Evolutionary conservation across 192 early-diverging fungal genomes (phyloP), one percentile per base, ranked within the genome.

Genomic region (Backusella australiensis): DNA sequence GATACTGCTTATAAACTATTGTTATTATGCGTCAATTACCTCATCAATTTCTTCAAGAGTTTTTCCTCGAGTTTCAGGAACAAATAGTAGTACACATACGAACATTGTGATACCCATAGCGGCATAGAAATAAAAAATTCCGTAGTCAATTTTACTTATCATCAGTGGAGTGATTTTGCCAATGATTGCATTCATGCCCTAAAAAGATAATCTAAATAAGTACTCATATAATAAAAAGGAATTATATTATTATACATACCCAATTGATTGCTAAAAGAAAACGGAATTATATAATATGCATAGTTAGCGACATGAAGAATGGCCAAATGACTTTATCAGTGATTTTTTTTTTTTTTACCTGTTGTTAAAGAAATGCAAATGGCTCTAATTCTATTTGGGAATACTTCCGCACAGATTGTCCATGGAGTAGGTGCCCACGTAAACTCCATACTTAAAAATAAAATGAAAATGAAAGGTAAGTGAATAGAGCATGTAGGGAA

Each of bases 171-270:
- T 69, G 9, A 69, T 38, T 19, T 69, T 69, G 4, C 68, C 68
- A 26, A 69, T 69, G 36, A 69, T 69, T 39, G 68, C 68, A 69
- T 69, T 69, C 68, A 69, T 69, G 41, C 34, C 68, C 68, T 69
- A 63, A 26, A 26, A 63, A 63, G 11, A 63, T 1, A 63, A 29
- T 29, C 0, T 29, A 63, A 63, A 63, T 29, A 63, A 29, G 7
- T 59, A 59, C 8, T 63, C 2, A 23, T 23, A 23, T 9, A 11
- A 26, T 23, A 59, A 26, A 11, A 53, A 8, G 19, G 21, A 9
- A 11, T 9, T 56, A n/a, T 23, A 56, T 23, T 19, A 46, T 46
- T 46, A 46, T 46, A 56, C 52, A 56, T 59, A 59, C 53, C 53
- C 53, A 59, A 26, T 59, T 59, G 8, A 59, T 26, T 26, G 53